A percentile compares a stretch with the other conserved stretches of the same genome.
Conservation (phyloP, 768 basidiomycete species). For the Leccinum imitatum region DNA sequence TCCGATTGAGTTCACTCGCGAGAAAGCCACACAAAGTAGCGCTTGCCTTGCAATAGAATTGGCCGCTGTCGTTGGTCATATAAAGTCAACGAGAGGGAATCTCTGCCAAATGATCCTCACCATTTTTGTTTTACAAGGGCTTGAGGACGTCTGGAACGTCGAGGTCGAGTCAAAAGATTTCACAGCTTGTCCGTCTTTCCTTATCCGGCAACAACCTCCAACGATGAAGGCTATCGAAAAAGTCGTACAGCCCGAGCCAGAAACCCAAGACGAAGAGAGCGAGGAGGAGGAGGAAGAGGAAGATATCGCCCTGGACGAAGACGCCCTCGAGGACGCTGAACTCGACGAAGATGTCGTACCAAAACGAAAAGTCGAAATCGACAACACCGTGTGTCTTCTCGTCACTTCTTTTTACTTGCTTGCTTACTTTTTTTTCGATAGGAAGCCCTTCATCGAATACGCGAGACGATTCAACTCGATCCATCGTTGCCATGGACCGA, state of each 20-base stretch:
- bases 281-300: constrained; percentile 37
- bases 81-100: background rate
- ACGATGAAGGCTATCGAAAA: constrained; percentile 13
- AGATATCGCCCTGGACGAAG: constrained; percentile 67
- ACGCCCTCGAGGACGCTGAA: constrained; percentile 58
- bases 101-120: background rate
- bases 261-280: constrained; percentile 27
- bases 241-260: constrained; percentile 9
- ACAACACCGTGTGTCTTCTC: constrained; percentile 63
- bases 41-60: constrained; percentile 65
- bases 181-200: background rate
- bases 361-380: constrained; percentile 65
- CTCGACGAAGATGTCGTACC: constrained; percentile 82
- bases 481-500: constrained; percentile 82
- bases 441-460: constrained; percentile 80
- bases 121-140: constrained; percentile 11
- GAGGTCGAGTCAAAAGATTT: constrained; percentile 19
- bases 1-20: constrained; percentile 16
- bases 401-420: background rate
- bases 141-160: background rate
- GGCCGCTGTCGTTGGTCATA: constrained; percentile 49
- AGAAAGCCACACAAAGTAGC: constrained; percentile 1
- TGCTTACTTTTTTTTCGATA: constrained; percentile 28
- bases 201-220: background rate
- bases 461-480: constrained; percentile 73